Base-by-base conservation (phyloP, 2,329 filamentous ascomycete genomes). In the Trichoderma sp. region DNA sequence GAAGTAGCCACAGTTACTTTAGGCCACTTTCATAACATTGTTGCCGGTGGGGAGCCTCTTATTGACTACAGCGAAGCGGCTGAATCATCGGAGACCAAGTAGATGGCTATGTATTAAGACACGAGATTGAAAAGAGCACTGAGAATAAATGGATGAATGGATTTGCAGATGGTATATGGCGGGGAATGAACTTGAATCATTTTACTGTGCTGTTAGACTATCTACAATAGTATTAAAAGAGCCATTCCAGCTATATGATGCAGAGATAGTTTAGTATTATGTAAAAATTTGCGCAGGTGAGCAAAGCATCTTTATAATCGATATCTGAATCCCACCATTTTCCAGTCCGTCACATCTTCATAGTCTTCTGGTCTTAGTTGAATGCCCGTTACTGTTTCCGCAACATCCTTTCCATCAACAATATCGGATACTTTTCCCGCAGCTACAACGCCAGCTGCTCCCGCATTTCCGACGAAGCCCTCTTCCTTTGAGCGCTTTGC, bases 311-410 rank as follows among this genome's bases (percentile, higher is more conserved):
- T 3, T 40, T 74, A 86, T 31, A 86, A 74, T 33, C 87, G 82
- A 76, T 90, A 90, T 53, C 87, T 82, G 71, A 89, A 90, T 0
- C 87, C 88, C 21, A 82, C 75, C 0, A 83, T 87, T 47, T 88
- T 83, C 84, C 86, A 88, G 73, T 90, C 88, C 2, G 88, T 89
- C 2, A 85, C 76, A 75, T 89, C 87, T 24, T 88, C 85, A 68
- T 87, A 85, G 69, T 85, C 84, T 65, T 82, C 80, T 0, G 81
- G 78, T 21, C 78, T 76, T 27, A 85, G 73, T 60, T 81, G 78
- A 0, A 82, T 75, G 35, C 77, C 77, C 13, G 74, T 73, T n/a
- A 79, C 76, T n/a, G 74, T 76, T 49, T 77, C 76, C 2, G 74
- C 74, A 5, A 78, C 73, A 40, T 77, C 71, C 1, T 73, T 73